Evolutionary conservation across 257 asterid species (phyloP), one percentile per base, ranked within the genome.

Genomic region (Orobanche coerulescens): DNA sequence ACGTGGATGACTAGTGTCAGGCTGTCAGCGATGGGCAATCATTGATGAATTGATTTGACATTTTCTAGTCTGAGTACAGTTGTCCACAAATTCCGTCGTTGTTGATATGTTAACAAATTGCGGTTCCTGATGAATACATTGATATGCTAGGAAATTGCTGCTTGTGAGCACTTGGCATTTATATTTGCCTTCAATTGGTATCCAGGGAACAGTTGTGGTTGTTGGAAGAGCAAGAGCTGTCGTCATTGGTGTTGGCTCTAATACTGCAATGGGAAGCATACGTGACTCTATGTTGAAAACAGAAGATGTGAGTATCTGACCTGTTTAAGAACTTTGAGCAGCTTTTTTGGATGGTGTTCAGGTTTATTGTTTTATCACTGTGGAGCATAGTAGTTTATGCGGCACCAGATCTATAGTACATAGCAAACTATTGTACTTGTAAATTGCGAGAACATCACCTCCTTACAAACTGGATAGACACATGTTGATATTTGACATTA

Each of bases 211-310:
- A 53, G 68, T 84, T 59, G 99, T 89, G 57, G 99, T 84, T 56
- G 84, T 92, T 74, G 99, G 99, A 66, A 82, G 99, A 79, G 95
- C 99, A 53, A 93, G 88, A 68, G 93, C 99, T 66, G 78, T 89
- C 63, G 99, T 93, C 30, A 70, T 80, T 65, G 97, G 86, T 58
- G 95, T 89, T 76, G 99, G 99, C 78, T 80, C 99, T 64, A 93
- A 89, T 78, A 93, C 99, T 70, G 99, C 99, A 60, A 93, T 93
- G 99, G 99, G 99, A 61, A 89, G 84, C 82, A 93, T 93, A 72
- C 95, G 96, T 4, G 99, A 93, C 70, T 86, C 96, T 66, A 93
- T 93, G 97, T 72, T 93, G 78, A 89, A 73, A 64, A 83, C 99
- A 15, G 99, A 93, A 79, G 99, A 93, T 67, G 97, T 92, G 75